phyloP scores from a whole-genome alignment of 257 asterid genomes.

The Penstemon eatonii region DNA sequence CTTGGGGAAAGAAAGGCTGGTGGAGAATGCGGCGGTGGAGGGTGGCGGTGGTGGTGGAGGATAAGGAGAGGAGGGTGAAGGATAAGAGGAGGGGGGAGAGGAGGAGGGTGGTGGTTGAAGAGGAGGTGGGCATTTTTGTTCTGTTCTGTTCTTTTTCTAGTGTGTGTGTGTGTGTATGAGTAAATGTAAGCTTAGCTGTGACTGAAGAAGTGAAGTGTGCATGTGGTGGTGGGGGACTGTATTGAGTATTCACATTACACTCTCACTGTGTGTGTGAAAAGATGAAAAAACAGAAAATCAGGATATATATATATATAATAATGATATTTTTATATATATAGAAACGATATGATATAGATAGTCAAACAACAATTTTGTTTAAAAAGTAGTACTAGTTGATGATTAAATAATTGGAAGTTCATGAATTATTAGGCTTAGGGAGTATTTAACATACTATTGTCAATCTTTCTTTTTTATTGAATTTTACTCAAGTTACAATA shows the following conservation, averaged over 20 bases:
- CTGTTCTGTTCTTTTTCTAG: neutral
- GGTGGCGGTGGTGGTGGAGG: constrained; percentile 24
- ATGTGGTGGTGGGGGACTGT: constrained; percentile 2
- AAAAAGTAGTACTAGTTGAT: too few species aligned
- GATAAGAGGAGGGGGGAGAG: neutral
- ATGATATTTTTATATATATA: too few species aligned
- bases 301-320: too few species aligned
- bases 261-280: neutral
- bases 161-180: neutral
- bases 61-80: constrained; percentile 15
- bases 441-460: too few species aligned
- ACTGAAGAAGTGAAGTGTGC: neutral
- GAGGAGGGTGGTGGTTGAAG: neutral
- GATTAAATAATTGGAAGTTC: too few species aligned
- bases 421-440: too few species aligned
- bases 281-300: neutral
- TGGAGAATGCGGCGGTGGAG: constrained; percentile 46
- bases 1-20: constrained; percentile 44
- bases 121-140: constrained; percentile 16
- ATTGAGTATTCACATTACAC: constrained; percentile 25
- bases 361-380: too few species aligned
- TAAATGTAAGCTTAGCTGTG: neutral
- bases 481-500: too few species aligned
- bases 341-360: too few species aligned
- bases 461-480: too few species aligned